A percentile compares a stretch with the other conserved stretches of the same genome.
Evolutionary conservation across 495 filamentous ascomycete genomes (phyloP).

Genomic region (Rhizodiscina lignyota): DNA sequence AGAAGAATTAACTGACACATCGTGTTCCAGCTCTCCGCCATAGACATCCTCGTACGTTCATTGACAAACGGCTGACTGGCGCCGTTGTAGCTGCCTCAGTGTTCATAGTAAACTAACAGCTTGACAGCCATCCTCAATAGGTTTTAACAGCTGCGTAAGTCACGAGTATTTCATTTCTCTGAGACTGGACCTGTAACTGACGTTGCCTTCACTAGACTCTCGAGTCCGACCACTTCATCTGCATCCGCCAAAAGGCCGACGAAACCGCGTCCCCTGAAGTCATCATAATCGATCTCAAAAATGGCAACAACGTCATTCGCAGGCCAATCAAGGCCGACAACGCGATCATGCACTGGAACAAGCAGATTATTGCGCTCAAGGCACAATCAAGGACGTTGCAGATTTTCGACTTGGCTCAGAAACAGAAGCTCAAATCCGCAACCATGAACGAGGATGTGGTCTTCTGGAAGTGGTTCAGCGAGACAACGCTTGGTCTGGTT

Average conservation of each 20-base stretch:
- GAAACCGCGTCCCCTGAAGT: slow-evolving; percentile 75
- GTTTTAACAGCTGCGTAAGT: slow-evolving; percentile 93
- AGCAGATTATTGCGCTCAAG: slow-evolving; percentile 90
- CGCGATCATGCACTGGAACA: slow-evolving; percentile 97
- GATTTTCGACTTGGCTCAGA: slow-evolving; percentile 85
- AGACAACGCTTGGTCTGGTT: slow-evolving; percentile 69
- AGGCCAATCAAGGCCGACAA: slow-evolving; percentile 97
- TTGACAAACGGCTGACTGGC: too few species aligned
- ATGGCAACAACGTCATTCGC: slow-evolving; percentile 79
- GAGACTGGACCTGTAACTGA: background rate
- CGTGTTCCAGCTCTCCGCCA: too few species aligned
- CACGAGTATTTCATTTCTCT: background rate
- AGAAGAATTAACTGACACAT: too few species aligned
- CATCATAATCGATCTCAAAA: slow-evolving; percentile 91
- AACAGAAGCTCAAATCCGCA: slow-evolving; percentile 85
- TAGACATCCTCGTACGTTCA: too few species aligned
- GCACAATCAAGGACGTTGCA: slow-evolving; percentile 85
- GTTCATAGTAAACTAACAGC: too few species aligned
- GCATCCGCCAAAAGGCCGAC: slow-evolving; percentile 79
- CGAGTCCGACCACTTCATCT: slow-evolving; percentile 92
- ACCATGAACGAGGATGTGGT: slow-evolving; percentile 92
- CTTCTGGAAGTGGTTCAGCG: slow-evolving; percentile 98
- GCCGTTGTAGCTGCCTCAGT: too few species aligned
- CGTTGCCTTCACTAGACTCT: slow-evolving; percentile 47
- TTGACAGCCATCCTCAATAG: slow-evolving; percentile 58